Conservation (phyloP, 352 stramenopile genomes). For the Globisporangium irregulare region DNA sequence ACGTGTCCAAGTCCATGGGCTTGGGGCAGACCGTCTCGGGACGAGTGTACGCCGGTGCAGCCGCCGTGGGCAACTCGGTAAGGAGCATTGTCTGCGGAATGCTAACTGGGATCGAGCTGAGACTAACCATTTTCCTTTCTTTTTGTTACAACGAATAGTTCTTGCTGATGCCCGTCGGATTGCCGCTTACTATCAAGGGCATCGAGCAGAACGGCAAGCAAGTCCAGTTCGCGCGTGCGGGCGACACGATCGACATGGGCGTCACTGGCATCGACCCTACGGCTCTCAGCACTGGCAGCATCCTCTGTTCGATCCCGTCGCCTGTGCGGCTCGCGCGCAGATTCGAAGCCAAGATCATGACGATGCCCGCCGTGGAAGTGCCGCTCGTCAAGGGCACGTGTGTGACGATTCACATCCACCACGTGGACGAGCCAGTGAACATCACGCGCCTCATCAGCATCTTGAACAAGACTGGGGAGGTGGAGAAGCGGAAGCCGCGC, state of each 20-base stretch:
- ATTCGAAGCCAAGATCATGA: slow-evolving; percentile 90
- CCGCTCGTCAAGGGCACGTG: slow-evolving; percentile 82
- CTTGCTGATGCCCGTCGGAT: slow-evolving; percentile 56
- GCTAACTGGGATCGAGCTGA: no score
- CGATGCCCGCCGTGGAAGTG: slow-evolving; percentile 81
- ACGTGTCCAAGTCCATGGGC: slow-evolving; percentile 86
- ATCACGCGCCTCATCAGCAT: slow-evolving; percentile 79
- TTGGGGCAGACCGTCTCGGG: slow-evolving; percentile 79
- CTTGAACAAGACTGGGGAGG: slow-evolving; percentile 63
- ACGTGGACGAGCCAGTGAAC: slow-evolving; percentile 83
- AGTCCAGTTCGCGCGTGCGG: slow-evolving; percentile 59
- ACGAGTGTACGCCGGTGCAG: slow-evolving; percentile 80
- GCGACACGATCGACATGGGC: slow-evolving; percentile 79
- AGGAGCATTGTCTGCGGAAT: neutral
- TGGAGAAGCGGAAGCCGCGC: slow-evolving; percentile 80
- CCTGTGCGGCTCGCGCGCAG: slow-evolving; percentile 66
- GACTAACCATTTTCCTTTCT: neutral
- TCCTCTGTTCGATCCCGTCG: slow-evolving; percentile 79
- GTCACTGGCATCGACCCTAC: slow-evolving; percentile 71
- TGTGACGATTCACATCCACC: slow-evolving; percentile 85
- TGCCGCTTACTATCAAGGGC: slow-evolving; percentile 57
- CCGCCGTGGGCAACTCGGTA: slow-evolving; percentile 66
- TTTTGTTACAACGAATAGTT: slow-evolving; percentile 29
- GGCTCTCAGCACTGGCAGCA: slow-evolving; percentile 73
- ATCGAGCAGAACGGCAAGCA: slow-evolving; percentile 76